Evolutionary conservation across 345 rosid species (phyloP).

Genomic region (Hirschfeldia incana): DNA sequence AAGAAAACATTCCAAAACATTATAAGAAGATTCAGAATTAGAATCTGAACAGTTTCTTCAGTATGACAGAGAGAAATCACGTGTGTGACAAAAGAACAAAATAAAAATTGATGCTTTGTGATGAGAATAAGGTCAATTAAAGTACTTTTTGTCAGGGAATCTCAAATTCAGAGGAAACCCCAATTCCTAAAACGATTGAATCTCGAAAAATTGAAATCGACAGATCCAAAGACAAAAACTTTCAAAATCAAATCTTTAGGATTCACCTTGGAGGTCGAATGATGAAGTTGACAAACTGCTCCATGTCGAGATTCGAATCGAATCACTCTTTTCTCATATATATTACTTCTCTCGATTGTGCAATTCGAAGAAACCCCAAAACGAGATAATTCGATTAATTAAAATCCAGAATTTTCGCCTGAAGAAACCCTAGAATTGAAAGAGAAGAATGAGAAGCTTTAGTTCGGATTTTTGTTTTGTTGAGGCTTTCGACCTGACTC

Average conservation of each 20-base stretch:
- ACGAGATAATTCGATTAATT: neutral
- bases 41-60: constrained; percentile 12
- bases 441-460: neutral
- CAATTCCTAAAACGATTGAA: constrained; percentile 1
- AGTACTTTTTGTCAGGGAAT: neutral
- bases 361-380: neutral
- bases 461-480: neutral
- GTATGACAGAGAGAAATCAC: constrained; percentile 24
- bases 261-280: constrained; percentile 93
- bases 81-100: neutral
- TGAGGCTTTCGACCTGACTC: neutral
- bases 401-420: neutral
- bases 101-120: neutral
- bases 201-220: constrained; percentile 9
- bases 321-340: constrained; percentile 9
- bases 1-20: neutral
- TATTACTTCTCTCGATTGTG: neutral
- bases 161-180: neutral
- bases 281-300: constrained; percentile 79
- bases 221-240: neutral
- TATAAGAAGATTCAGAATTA: neutral
- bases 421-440: neutral
- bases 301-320: constrained; percentile 36
- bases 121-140: neutral
- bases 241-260: neutral